phyloP scores from a whole-genome alignment of 441 rosid genomes.

The Raphanus hybrid region DNA sequence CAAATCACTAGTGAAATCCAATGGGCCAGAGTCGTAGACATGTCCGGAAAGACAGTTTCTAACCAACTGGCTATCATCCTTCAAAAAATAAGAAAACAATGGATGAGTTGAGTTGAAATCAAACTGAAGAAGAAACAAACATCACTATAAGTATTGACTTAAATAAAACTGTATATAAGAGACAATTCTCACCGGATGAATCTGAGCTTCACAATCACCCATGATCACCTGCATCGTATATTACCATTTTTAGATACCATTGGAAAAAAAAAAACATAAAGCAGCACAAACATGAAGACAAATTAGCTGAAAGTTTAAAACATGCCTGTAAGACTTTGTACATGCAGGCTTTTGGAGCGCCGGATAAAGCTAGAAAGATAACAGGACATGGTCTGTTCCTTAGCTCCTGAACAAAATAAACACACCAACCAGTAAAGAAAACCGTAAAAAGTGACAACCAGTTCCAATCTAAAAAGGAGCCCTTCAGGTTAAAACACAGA shows the following conservation, averaged over 20 bases:
- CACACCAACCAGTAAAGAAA: conserved; percentile 16
- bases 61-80: conserved; percentile 72
- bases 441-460: background rate
- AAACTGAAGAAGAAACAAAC: conserved; percentile 19
- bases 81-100: conserved; percentile 20
- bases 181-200: conserved; percentile 52
- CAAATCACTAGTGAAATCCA: too few relatives aligned
- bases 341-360: conserved; percentile 88
- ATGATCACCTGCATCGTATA: conserved; percentile 65
- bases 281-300: background rate
- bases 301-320: conserved; percentile 7
- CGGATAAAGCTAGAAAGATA: conserved; percentile 80
- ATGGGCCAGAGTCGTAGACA: conserved; percentile 85
- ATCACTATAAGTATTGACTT: background rate
- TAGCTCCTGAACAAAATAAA: conserved; percentile 55
- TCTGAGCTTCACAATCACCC: conserved; percentile 65
- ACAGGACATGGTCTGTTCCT: conserved; percentile 73
- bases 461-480: too few relatives aligned
- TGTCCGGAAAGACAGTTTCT: conserved; percentile 82
- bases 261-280: conserved; percentile 26
- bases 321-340: conserved; percentile 81
- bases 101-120: background rate
- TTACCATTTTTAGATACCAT: background rate
- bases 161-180: conserved; percentile 2
- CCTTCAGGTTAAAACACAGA: too few relatives aligned